Base-by-base conservation (phyloP, 208 protist genomes). In the Leishmania braziliensis region DNA sequence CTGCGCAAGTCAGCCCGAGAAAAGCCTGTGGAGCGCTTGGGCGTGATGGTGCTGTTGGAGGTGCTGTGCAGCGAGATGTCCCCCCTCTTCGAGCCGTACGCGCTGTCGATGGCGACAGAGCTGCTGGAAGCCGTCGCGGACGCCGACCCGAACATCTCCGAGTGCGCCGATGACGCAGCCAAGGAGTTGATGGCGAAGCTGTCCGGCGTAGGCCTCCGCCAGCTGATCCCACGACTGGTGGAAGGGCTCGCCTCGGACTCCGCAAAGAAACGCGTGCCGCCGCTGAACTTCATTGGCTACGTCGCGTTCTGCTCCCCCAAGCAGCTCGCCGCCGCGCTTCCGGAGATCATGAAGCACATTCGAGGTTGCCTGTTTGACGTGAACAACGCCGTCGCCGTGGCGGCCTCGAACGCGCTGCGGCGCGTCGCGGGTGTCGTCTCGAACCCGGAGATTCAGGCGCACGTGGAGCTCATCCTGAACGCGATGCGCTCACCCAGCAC, bases 291-390 rank as follows among this genome's bases (percentile, higher is more conserved):
- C 89, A 97, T 98, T 63, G 92, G 95, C 72, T 95, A 98, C 80
- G 95, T 98, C 36, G 95, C 95, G 80, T 98, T 96, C 86, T 98
- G 95, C 89, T 96, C 95, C 0, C 95, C 95, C 9, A 94, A 96
- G 86, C 93, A 98, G 86, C 88, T 98, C 39, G 95, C 95, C 9
- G 93, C 93, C 33, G 91, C 91, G 62, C 89, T 99, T 71, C 96
- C 95, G 39, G 85, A 94, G 78, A 95, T 98, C 76, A 97, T 98
- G 87, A 93, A 94, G 86, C 90, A 95, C 81, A 93, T 99, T 62
- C 91, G 89, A 66, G 81, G 88, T 33, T 95, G 91, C 78, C 86
- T 98, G 26, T 97, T 95, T 81, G 96, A 98, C 85, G 92, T 97
- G 33, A 97, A 98, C 89, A 90, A 85, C 86, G 83, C 92, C 80